Evolutionary conservation across 164 flowering plant species (phyloP).

Genomic region (Platanus orientalis): DNA sequence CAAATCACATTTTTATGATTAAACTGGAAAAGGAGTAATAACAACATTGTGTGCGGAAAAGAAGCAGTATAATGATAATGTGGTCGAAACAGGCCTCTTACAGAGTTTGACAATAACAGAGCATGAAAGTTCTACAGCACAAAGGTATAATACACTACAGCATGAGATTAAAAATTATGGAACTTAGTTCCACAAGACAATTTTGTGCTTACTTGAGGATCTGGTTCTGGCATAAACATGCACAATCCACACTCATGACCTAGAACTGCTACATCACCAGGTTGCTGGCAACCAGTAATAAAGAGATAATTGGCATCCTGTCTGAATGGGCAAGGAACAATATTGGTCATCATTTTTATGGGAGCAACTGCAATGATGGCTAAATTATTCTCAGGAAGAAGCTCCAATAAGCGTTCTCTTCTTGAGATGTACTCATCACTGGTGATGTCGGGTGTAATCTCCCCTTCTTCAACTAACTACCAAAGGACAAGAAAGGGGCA

Average conservation of each 20-base stretch:
- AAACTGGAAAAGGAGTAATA: too few species aligned
- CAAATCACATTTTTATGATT: too few species aligned
- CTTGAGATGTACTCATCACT: conserved; percentile 65
- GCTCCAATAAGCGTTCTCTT: conserved; percentile 64
- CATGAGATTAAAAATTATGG: neutral
- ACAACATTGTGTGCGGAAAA: too few species aligned
- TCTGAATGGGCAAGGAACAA: conserved; percentile 83
- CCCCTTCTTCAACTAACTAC: conserved; percentile 74
- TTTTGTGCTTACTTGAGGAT: conserved; percentile 47
- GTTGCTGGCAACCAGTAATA: conserved; percentile 94
- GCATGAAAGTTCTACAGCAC: neutral
- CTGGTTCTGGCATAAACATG: conserved; percentile 96
- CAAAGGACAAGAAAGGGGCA: neutral
- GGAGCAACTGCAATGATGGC: conserved; percentile 93
- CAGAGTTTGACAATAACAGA: neutral
- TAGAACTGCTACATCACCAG: conserved; percentile 89
- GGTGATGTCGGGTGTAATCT: conserved; percentile 79
- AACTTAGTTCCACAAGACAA: neutral
- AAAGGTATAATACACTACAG: neutral
- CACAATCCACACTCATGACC: conserved; percentile 84
- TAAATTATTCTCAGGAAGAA: conserved; percentile 75
- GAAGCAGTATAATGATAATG: too few species aligned
- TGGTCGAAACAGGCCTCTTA: neutral
- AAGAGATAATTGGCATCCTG: conserved; percentile 89
- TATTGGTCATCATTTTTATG: conserved; percentile 97